Base-by-base conservation (phyloP, 83 land plant genomes). In the Picea abies region DNA sequence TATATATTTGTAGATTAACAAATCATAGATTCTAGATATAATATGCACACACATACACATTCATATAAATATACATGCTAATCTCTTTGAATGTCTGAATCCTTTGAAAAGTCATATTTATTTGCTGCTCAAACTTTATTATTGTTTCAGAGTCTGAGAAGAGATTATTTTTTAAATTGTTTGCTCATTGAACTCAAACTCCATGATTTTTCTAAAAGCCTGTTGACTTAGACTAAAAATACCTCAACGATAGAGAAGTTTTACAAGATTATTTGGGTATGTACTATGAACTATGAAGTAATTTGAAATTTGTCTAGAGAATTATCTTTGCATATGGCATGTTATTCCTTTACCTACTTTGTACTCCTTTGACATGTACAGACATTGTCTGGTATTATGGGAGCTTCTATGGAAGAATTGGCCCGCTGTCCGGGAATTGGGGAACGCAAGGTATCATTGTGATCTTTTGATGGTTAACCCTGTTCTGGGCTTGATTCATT, bases 361-460 rank as follows among this genome's bases (percentile, higher is more conserved):
- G 19, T 52, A 49, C 19, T 76, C 20, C 56, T 12, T 69, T 56
- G 60, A 56, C 60, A 47, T 35, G 76, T 85, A 80, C 91, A 93
- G 95, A 91, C 95, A 22, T 87, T 93, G 67, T 87, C 95, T 76
- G 70, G 83, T 83, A 82, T 93, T 8, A 93, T 91, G 93, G 92
- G 91, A 84, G 93, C 93, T 62, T 93, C 93, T 58, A 93, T 93
- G 95, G 95, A 93, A 84, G 95, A 93, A 5, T 64, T 93, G 60
- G 95, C 95, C 60, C 91, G 91, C 37, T 93, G 95, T 80, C 95
- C 95, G 39, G 93, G 95, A 68, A 93, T 93, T 66, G 95, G 95
- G 44, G 95, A 93, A 82, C 88, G 88, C 39, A 93, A 93, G 91
- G 95, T 93, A 83, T 22, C 17, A 47, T 76, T 52, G 19, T 25